phyloP scores from a whole-genome alignment of 108 stramenopile species.

The Pseudonitzschia multistriata region DNA sequence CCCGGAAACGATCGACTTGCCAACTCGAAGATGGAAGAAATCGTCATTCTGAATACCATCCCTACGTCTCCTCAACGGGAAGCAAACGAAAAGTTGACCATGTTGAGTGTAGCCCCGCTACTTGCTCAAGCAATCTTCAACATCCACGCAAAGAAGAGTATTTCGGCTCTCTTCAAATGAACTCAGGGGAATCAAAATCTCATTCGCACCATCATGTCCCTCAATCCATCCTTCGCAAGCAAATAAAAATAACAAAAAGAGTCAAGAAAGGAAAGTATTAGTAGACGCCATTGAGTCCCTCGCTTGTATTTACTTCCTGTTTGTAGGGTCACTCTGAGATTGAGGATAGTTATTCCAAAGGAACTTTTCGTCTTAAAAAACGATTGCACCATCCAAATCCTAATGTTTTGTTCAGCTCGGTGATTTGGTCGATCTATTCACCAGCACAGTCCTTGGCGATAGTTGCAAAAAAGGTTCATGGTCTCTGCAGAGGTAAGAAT shows the following conservation, averaged over 20 bases:
- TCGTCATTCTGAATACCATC: slow-evolving; percentile 91
- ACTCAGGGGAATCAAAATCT: slow-evolving; percentile 8
- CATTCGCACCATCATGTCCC: too few relatives aligned
- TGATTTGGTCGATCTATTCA: too few relatives aligned
- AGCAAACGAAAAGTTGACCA: slow-evolving; percentile 89
- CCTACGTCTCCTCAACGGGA: slow-evolving; percentile 83
- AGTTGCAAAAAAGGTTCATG: too few relatives aligned
- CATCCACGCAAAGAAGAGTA: slow-evolving; percentile 98
- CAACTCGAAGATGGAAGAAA: slow-evolving; percentile 93
- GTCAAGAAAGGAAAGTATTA: not conserved
- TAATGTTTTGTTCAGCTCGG: too few relatives aligned
- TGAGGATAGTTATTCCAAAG: too few relatives aligned
- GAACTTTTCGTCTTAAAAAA: too few relatives aligned
- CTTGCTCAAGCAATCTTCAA: slow-evolving; percentile 98
- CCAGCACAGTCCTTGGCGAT: too few relatives aligned
- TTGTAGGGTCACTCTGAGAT: too few relatives aligned
- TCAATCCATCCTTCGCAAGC: not conserved
- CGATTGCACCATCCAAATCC: too few relatives aligned
- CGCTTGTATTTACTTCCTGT: too few relatives aligned
- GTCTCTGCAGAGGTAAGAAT: too few relatives aligned
- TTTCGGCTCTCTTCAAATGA: slow-evolving; percentile 99
- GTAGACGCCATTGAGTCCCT: too few relatives aligned
- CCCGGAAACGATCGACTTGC: slow-evolving; percentile 96
- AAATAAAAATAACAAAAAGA: not conserved
- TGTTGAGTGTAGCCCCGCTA: slow-evolving; percentile 95